phyloP scores from a whole-genome alignment of 805 yeast species.

The Kodamaea neixiangensis region DNA sequence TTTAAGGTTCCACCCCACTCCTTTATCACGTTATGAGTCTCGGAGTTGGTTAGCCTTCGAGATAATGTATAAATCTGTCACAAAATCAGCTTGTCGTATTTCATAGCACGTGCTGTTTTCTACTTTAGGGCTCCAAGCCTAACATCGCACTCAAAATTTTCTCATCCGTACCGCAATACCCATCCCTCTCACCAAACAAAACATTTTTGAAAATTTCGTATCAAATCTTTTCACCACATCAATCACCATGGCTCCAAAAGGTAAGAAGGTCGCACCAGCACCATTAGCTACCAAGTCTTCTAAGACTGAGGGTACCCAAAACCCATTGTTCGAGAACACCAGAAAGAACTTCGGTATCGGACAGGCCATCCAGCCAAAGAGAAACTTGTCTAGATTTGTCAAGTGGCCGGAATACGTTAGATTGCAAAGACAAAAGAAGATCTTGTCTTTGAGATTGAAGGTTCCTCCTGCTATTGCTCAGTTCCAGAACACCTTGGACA shows the following conservation, averaged over 20 bases:
- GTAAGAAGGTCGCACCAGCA: constrained; percentile 95
- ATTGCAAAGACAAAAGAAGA: constrained; percentile 98
- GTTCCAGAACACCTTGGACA: constrained; percentile 94
- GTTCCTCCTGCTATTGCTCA: constrained; percentile 99
- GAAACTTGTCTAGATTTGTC: constrained; percentile 95
- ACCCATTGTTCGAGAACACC: constrained; percentile 86
- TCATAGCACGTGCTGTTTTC: no score
- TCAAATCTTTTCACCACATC: constrained; percentile 11
- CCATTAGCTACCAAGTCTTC: constrained; percentile 81
- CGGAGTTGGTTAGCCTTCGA: no score
- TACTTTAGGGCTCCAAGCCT: no score
- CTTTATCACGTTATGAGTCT: no score
- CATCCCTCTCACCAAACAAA: no score
- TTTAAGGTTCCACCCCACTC: no score
- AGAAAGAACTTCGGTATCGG: constrained; percentile 97
- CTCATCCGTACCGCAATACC: no score
- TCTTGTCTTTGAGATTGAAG: constrained; percentile 92
- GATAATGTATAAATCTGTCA: no score
- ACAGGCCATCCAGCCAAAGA: constrained; percentile 92
- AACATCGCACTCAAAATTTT: no score
- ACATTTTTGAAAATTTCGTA: background rate
- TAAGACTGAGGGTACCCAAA: constrained; percentile 45
- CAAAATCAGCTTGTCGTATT: no score
- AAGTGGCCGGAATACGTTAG: constrained; percentile 99
- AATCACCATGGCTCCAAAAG: constrained; percentile 39